phyloP scores from a whole-genome alignment of 768 basidiomycete species.

The Inosperma sp. region DNA sequence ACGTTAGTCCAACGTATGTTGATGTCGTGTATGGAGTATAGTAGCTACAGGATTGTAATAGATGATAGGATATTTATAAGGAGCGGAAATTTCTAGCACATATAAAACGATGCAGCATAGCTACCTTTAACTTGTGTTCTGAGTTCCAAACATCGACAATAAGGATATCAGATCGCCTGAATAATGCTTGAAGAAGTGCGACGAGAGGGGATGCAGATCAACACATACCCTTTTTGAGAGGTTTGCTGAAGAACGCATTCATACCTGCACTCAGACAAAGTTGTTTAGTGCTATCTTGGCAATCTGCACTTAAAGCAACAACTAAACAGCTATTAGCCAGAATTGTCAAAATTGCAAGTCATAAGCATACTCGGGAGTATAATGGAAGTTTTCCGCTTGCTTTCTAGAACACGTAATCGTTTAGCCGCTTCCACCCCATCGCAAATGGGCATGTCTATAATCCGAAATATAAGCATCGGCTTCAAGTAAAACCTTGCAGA shows the following conservation, averaged over 20 bases:
- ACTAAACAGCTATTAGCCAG: constrained; percentile 35
- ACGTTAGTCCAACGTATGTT: no score
- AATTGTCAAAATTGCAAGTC: background rate
- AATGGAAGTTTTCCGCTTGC: constrained; percentile 45
- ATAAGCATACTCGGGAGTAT: constrained; percentile 50
- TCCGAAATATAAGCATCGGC: background rate
- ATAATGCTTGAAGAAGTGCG: background rate
- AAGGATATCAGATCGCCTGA: constrained; percentile 51
- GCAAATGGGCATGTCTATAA: constrained; percentile 69
- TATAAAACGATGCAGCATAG: background rate
- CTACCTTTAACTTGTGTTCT: constrained; percentile 9
- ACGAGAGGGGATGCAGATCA: background rate
- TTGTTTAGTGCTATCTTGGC: constrained; percentile 71
- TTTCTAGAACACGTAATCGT: constrained; percentile 55
- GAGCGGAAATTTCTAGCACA: background rate
- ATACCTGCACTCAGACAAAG: constrained; percentile 76
- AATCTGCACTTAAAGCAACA: constrained; percentile 70
- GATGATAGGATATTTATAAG: no score
- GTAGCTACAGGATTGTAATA: no score
- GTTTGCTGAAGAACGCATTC: constrained; percentile 74
- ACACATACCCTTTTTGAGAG: constrained; percentile 51
- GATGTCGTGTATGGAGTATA: background rate
- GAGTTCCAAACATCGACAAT: constrained; percentile 48
- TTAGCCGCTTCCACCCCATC: constrained; percentile 75
- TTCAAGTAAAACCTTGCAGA: constrained; percentile 2